Conservation (phyloP, 2,329 filamentous ascomycete genomes). For the Pseudocercospora pini-densiflorae region DNA sequence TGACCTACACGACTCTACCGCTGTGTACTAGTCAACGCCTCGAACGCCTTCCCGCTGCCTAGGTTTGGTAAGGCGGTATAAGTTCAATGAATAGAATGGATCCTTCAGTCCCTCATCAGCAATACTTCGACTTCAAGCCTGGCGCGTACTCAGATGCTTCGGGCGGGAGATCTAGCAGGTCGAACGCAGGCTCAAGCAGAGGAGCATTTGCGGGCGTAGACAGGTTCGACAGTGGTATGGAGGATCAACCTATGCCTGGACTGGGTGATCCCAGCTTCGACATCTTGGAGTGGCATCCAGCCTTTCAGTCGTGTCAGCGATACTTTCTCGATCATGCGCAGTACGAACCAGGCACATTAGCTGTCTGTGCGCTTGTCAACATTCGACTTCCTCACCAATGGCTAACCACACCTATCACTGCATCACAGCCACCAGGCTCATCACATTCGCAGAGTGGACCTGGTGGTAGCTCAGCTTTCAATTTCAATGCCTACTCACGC, state of each 20-base stretch:
- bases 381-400: constrained; percentile 88
- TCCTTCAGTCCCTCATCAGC: background rate
- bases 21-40: constrained; percentile 4
- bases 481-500: constrained; percentile 40
- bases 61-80: background rate
- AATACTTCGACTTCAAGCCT: background rate
- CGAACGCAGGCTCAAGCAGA: constrained; percentile 8
- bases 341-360: constrained; percentile 79
- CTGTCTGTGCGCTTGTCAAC: constrained; percentile 87
- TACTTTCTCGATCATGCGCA: constrained; percentile 95
- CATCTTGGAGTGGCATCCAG: constrained; percentile 91
- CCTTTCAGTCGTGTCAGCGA: constrained; percentile 84
- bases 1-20: constrained; percentile 8
- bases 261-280: constrained; percentile 63
- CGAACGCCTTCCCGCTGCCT: background rate
- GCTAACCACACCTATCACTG: constrained; percentile 54
- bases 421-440: constrained; percentile 29
- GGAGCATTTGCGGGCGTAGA: constrained; percentile 8
- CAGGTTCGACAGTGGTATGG: constrained; percentile 24
- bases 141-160: constrained; percentile 5
- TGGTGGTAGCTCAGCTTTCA: constrained; percentile 14
- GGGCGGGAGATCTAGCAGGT: constrained; percentile 6
- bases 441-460: background rate
- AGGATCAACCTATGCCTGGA: constrained; percentile 19
- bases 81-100: background rate